phyloP scores from a whole-genome alignment of 1,284 basidiomycete species.

The Malassezia sp. region DNA sequence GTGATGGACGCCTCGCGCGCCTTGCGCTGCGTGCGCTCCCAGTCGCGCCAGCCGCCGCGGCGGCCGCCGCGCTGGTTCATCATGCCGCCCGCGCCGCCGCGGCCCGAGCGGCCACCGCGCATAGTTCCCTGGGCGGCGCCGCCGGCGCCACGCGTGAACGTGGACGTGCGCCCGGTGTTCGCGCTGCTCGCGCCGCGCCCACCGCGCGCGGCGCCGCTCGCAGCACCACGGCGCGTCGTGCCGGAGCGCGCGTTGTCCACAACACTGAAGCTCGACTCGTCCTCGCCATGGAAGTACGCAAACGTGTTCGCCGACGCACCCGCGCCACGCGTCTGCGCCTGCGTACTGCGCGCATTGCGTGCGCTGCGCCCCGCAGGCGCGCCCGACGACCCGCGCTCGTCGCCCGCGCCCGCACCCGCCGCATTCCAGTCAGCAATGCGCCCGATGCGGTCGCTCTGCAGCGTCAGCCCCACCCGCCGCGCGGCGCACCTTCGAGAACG shows the following conservation, averaged over 20 bases:
- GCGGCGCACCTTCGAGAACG: slow-evolving; percentile 96
- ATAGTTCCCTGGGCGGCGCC: background rate
- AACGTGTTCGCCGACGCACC: slow-evolving; percentile 61
- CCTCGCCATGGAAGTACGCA: slow-evolving; percentile 94
- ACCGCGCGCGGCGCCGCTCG: slow-evolving; percentile 39
- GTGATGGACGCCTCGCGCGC: slow-evolving; percentile 83
- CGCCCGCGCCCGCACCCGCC: slow-evolving; percentile 58
- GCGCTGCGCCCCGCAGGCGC: slow-evolving; percentile 48
- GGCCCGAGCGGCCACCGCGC: no score
- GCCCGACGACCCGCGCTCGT: slow-evolving; percentile 44
- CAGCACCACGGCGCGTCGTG: slow-evolving; percentile 38
- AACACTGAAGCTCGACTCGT: slow-evolving; percentile 92
- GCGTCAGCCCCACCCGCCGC: no score
- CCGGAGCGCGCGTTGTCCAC: slow-evolving; percentile 63
- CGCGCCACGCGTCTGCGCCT: slow-evolving; percentile 2
- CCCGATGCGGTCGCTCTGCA: slow-evolving; percentile 91
- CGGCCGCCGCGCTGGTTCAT: slow-evolving; percentile 47
- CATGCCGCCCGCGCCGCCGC: slow-evolving; percentile 49
- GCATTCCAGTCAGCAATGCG: slow-evolving; percentile 92
- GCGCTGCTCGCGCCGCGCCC: slow-evolving; percentile 28
- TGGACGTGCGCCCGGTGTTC: slow-evolving; percentile 17
- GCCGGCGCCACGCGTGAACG: background rate
- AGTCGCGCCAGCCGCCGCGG: slow-evolving; percentile 76
- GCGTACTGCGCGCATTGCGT: slow-evolving; percentile 12
- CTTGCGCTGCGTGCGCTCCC: slow-evolving; percentile 77